Evolutionary conservation across 495 filamentous ascomycete species (phyloP), one percentile per base, ranked within the genome.

Genomic region (Penicillium turbatum): DNA sequence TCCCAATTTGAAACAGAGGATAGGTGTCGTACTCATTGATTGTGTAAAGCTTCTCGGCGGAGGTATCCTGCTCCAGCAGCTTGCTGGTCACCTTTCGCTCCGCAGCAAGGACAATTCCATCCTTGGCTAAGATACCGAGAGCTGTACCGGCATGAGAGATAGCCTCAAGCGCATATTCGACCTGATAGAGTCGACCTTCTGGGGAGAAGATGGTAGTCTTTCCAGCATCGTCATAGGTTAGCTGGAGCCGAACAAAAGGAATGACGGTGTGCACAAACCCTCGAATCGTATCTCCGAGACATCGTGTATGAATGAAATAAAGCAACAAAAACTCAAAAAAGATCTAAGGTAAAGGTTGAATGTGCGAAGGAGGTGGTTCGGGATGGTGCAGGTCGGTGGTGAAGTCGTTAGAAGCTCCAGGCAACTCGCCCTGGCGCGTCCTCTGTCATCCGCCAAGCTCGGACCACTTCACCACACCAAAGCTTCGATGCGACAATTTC

Each of bases 151-250:
- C 93, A 65, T 98, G 95, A 42, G 95, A 97, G 66, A 98, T 98
- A 64, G 93, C 93, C 69, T 98, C 93, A 17, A 98, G 84, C 12
- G 93, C 93, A 82, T 98, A 98, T 82, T 98, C 93, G 60, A 98
- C 93, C 75, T 98, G 93, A 73, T 98, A 98, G 47, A 98, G 82
- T 62, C 93, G 91, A 48, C 93, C 93, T 75, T 98, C 93, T 55
- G 93, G 93, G 44, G 93, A 98, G 83, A 98, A 98, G 80, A 97
- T 98, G 72, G 93, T 98, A 61, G 93, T 98, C 92, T 97, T 65
- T 38, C 51, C 54, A 63, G 39, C 51, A 56, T 54, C 63, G 72
- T 81, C 67, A 83, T 68, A 66, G 53, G 65, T 78, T 64, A 82
- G 66, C 65, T 63, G 59, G 78, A 67, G 69, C 70, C 70, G 60